Conservation (phyloP, 768 basidiomycete genomes). For the Epithele typhae region DNA sequence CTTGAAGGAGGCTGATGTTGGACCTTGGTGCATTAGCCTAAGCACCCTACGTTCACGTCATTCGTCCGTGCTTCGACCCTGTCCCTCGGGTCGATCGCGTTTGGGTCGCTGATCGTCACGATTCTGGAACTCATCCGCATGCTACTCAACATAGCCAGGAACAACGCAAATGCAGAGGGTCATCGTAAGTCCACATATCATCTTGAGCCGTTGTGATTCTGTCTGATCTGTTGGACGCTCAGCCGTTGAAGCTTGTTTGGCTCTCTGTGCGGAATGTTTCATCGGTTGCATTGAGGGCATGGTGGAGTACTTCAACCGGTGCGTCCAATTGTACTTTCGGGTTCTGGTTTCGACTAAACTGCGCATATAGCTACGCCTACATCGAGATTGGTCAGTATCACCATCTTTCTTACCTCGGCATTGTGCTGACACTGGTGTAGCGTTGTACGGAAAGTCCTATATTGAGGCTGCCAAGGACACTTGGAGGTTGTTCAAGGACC, state of each 20-base stretch:
- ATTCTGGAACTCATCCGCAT: constrained; percentile 66
- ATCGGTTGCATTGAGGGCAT: constrained; percentile 64
- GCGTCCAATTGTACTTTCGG: constrained; percentile 8
- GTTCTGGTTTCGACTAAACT: too few relatives aligned
- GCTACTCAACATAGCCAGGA: constrained; percentile 51
- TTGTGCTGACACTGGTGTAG: constrained; percentile 28
- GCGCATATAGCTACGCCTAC: constrained; percentile 72
- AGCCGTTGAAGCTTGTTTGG: constrained; percentile 72
- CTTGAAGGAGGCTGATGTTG: neutral
- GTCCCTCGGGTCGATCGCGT: constrained; percentile 81
- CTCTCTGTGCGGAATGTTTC: constrained; percentile 77
- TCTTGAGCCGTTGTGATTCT: neutral
- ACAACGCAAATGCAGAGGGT: constrained; percentile 59
- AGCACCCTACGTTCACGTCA: constrained; percentile 63
- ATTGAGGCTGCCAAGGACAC: constrained; percentile 80
- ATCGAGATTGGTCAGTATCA: constrained; percentile 66
- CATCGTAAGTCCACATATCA: constrained; percentile 49
- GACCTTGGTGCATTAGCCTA: constrained; percentile 41
- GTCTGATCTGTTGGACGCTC: neutral
- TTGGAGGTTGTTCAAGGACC: constrained; percentile 71
- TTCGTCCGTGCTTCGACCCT: constrained; percentile 73
- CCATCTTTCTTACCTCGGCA: neutral
- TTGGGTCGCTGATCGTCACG: constrained; percentile 81
- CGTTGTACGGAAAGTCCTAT: constrained; percentile 83
- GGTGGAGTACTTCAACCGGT: constrained; percentile 81